Conservation (phyloP, 2,329 filamentous ascomycete genomes). For the Calonectria pseudoreteaudii region DNA sequence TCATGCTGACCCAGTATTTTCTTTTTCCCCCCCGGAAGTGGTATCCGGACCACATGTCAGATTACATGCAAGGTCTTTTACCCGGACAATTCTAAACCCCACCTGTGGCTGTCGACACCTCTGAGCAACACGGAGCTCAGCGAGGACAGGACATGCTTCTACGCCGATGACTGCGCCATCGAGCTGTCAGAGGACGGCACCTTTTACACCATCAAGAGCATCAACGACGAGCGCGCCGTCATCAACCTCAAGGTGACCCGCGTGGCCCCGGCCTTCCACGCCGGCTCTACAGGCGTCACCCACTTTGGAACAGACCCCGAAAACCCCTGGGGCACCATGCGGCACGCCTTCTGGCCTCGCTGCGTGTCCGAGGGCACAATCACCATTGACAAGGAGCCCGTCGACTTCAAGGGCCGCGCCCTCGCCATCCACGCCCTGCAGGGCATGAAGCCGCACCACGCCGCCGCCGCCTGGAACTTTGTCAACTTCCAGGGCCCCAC, state of each 20-base stretch:
- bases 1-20: slow-evolving; percentile 10
- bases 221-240: slow-evolving; percentile 81
- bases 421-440: slow-evolving; percentile 89
- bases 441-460: slow-evolving; percentile 99
- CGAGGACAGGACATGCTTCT: slow-evolving; percentile 84
- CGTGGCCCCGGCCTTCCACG: slow-evolving; percentile 82
- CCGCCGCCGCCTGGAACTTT: slow-evolving; percentile 94
- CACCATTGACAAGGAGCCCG: slow-evolving; percentile 81
- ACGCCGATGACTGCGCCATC: slow-evolving; percentile 85
- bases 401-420: slow-evolving; percentile 84
- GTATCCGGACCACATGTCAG: slow-evolving; percentile 89
- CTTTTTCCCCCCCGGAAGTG: slow-evolving; percentile 63
- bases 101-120: slow-evolving; percentile 86
- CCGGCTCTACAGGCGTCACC: slow-evolving; percentile 85
- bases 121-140: slow-evolving; percentile 86
- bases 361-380: slow-evolving; percentile 86
- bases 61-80: slow-evolving; percentile 96
- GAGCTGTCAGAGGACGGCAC: slow-evolving; percentile 88
- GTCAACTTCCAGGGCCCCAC: slow-evolving; percentile 88
- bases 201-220: slow-evolving; percentile 89
- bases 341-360: slow-evolving; percentile 94
- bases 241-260: slow-evolving; percentile 88
- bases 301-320: slow-evolving; percentile 87
- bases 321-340: slow-evolving; percentile 92
- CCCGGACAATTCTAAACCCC: slow-evolving; percentile 76